Evolutionary conservation across 768 basidiomycete genomes (phyloP).

Genomic region (Trametes cinnabarina): DNA sequence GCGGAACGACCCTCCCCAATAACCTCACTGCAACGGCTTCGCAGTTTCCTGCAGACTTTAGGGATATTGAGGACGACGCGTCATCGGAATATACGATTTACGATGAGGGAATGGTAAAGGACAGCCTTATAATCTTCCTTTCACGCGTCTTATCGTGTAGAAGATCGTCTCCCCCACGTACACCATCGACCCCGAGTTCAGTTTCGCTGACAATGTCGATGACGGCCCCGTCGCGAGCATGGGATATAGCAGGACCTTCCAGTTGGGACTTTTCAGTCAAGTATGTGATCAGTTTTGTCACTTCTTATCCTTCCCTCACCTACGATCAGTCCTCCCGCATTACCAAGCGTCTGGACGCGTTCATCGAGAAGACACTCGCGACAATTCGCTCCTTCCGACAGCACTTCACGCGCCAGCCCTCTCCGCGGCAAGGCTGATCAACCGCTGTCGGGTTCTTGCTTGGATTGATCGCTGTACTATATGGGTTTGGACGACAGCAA

Average conservation of each 20-base stretch:
- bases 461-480: not conserved
- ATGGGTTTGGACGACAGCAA: not conserved
- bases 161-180: not conserved
- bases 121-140: not conserved
- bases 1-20: not conserved
- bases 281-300: not conserved
- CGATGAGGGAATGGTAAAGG: not conserved
- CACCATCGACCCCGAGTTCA: not conserved
- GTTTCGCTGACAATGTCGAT: not conserved
- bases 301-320: not conserved
- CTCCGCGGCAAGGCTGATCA: not conserved
- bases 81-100: not conserved
- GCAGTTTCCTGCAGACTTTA: not conserved
- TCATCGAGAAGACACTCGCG: not conserved
- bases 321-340: slow-evolving; percentile 1
- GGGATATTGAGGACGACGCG: not conserved
- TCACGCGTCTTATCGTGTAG: not conserved
- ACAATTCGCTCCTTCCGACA: not conserved
- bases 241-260: slow-evolving; percentile 14
- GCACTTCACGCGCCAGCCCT: not conserved
- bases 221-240: not conserved
- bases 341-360: not conserved
- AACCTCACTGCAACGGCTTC: not conserved
- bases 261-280: slow-evolving; percentile 8
- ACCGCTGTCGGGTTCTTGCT: not conserved